Percentiles rank a stretch among this genome's conserved stretches.
Conservation (phyloP, 139 green algal genomes). For the Dunaliella primolecta region DNA sequence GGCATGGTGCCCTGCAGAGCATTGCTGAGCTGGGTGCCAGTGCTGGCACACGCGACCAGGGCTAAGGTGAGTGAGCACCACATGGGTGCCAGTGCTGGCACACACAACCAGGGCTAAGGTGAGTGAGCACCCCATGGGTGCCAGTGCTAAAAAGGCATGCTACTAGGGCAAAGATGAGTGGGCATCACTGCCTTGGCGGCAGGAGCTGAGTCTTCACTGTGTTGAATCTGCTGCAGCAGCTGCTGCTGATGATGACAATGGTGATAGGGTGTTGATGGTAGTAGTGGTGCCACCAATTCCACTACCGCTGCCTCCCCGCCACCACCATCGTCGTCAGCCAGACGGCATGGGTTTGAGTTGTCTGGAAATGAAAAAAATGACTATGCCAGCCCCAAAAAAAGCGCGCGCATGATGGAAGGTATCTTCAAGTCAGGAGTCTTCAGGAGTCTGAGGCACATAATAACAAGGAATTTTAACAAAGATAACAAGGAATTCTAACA, state of each 20-base stretch:
- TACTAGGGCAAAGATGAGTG: not conserved
- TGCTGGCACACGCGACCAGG: constrained; percentile 70
- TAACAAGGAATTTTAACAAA: too few relatives aligned
- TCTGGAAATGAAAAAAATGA: too few relatives aligned
- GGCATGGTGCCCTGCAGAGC: constrained; percentile 63
- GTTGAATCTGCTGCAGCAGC: not conserved
- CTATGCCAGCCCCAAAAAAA: too few relatives aligned
- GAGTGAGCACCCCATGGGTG: not conserved
- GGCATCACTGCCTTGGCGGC: not conserved
- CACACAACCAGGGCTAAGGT: constrained; percentile 60
- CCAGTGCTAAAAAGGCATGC: not conserved
- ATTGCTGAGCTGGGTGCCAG: constrained; percentile 66
- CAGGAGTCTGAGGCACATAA: too few relatives aligned
- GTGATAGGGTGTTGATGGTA: not conserved
- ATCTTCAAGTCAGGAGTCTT: too few relatives aligned
- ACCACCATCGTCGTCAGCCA: too few relatives aligned
- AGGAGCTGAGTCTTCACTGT: not conserved
- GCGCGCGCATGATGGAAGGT: too few relatives aligned
- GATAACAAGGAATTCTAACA: too few relatives aligned
- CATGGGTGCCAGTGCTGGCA: constrained; percentile 73
- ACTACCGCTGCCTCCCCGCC: too few relatives aligned
- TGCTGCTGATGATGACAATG: too few relatives aligned
- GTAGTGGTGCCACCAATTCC: too few relatives aligned
- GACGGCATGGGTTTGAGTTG: too few relatives aligned
- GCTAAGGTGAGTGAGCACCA: constrained; percentile 34